Conservation (phyloP, 805 yeast genomes). For the Candida oleophila region DNA sequence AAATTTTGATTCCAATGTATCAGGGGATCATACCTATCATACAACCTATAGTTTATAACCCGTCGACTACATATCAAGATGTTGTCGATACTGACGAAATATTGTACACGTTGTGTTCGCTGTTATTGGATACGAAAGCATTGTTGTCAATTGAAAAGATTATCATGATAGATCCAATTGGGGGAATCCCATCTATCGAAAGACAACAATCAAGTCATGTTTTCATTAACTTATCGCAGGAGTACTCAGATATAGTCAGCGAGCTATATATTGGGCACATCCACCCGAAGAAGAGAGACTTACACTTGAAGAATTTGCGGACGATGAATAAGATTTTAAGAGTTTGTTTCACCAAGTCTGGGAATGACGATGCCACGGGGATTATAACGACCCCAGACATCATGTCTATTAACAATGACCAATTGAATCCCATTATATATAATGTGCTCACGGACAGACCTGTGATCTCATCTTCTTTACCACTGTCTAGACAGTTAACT, state of each 20-base stretch:
- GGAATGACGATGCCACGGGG: slow-evolving; percentile 60
- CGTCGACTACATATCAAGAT: slow-evolving; percentile 24
- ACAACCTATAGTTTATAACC: slow-evolving; percentile 54
- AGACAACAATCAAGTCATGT: slow-evolving; percentile 83
- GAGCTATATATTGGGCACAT: slow-evolving; percentile 64
- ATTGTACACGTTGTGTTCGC: slow-evolving; percentile 22
- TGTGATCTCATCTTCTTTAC: slow-evolving; percentile 84
- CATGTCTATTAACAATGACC: slow-evolving; percentile 54
- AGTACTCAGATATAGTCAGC: slow-evolving; percentile 60
- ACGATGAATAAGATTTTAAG: slow-evolving; percentile 60
- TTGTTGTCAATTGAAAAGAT: slow-evolving; percentile 73
- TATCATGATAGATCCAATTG: slow-evolving; percentile 73
- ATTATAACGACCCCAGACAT: slow-evolving; percentile 81
- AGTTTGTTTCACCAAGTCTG: slow-evolving; percentile 42
- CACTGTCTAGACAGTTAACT: slow-evolving; percentile 53
- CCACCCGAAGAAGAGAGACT: slow-evolving; percentile 41
- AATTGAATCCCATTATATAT: slow-evolving; percentile 82
- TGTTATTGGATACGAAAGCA: slow-evolving; percentile 25
- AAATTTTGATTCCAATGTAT: slow-evolving; percentile 37
- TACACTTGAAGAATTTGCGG: slow-evolving; percentile 66
- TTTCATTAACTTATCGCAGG: slow-evolving; percentile 81
- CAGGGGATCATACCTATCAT: slow-evolving; percentile 61
- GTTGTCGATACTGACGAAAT: slow-evolving; percentile 24
- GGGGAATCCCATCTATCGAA: slow-evolving; percentile 90
- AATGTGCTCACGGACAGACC: slow-evolving; percentile 92